A percentile compares a stretch with the other conserved stretches of the same genome.
Conservation (phyloP, 768 basidiomycete species). For the Phylloporus scabripes region DNA sequence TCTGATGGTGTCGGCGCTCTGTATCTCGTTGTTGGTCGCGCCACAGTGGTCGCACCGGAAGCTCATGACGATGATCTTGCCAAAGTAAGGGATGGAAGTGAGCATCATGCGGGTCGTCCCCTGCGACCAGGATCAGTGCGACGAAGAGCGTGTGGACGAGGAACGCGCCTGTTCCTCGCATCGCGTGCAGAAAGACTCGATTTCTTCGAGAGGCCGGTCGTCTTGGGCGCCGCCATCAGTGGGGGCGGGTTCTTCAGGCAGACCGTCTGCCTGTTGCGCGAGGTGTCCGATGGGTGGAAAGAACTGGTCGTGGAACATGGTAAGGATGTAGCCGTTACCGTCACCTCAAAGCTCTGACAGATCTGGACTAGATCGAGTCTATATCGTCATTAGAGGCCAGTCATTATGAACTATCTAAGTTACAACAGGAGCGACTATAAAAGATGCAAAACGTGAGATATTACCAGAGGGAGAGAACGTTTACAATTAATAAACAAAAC, state of each 20-base stretch:
- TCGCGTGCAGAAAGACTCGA: slow-evolving; percentile 92
- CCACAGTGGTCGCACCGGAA: slow-evolving; percentile 96
- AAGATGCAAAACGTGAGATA: not conserved
- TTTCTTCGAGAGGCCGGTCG: slow-evolving; percentile 61
- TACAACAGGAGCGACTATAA: slow-evolving; percentile 19
- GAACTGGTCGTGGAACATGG: slow-evolving; percentile 31
- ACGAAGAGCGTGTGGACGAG: not conserved
- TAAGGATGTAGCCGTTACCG: too few relatives aligned
- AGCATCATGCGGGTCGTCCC: slow-evolving; percentile 84
- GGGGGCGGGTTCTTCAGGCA: slow-evolving; percentile 23
- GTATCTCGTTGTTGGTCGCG: slow-evolving; percentile 85
- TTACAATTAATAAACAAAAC: slow-evolving; percentile 1
- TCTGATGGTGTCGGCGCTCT: slow-evolving; percentile 81
- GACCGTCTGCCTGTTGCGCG: slow-evolving; percentile 43
- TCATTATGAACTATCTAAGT: slow-evolving; percentile 13
- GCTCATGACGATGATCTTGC: slow-evolving; percentile 92
- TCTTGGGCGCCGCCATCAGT: slow-evolving; percentile 34
- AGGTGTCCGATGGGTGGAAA: slow-evolving; percentile 58
- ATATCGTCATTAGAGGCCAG: not conserved
- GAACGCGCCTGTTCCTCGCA: slow-evolving; percentile 79
- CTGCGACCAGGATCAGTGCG: slow-evolving; percentile 40
- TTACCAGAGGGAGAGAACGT: not conserved
- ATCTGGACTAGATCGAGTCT: not conserved
- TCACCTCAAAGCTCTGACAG: too few relatives aligned
- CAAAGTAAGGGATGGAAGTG: slow-evolving; percentile 92